Base-by-base conservation (phyloP, 192 early-diverging fungal genomes). In the Allomyces arbusculus region DNA sequence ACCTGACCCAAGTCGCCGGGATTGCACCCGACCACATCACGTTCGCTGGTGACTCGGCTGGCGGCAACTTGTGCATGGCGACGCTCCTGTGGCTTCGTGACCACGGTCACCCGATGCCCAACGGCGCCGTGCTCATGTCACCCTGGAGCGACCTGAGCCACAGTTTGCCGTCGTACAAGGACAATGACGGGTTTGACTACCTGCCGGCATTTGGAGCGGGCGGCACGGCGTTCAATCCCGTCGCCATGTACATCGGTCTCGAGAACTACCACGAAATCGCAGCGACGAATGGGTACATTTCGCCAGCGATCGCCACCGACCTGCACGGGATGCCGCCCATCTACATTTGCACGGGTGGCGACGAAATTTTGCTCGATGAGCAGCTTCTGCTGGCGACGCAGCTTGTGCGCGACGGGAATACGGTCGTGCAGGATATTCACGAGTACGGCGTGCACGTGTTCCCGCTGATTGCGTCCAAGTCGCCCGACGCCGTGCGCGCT, bases 81-180 rank as follows among this genome's bases (percentile, higher is more conserved):
- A 69, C 76, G 0, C 68, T 80, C 65, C 62, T 86, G 1, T 82
- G 78, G 22, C 75, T 87, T 20, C 72, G 82, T 44, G 80, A 87
- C 65, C 71, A 77, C 23, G 72, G 77, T 0, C 64, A 87, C 24
- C 80, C 78, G 10, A 64, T 80, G 61, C 81, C 85, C 7, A 83
- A 73, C 12, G 84, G 80, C 2, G 73, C 74, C 0, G 75, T 79
- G 28, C 72, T 76, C 4, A 66, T 83, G 66, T 84, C 82, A 55
- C 88, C 88, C 20, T 91, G 87, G 89, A 73, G 65, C 66, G 74
- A n/a, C 8, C 61, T 71, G 12, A 28, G 55, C 33, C 24, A 33
- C 61, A 9, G 61, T 61, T 33, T 58, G 50, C 50, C 50, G 50
- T 58, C 50, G 50, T 58, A 58, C 20, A 16, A 8, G 1, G 50